Evolutionary conservation across 1,139 yeast species (phyloP).

Genomic region (Taphrina confusa): DNA sequence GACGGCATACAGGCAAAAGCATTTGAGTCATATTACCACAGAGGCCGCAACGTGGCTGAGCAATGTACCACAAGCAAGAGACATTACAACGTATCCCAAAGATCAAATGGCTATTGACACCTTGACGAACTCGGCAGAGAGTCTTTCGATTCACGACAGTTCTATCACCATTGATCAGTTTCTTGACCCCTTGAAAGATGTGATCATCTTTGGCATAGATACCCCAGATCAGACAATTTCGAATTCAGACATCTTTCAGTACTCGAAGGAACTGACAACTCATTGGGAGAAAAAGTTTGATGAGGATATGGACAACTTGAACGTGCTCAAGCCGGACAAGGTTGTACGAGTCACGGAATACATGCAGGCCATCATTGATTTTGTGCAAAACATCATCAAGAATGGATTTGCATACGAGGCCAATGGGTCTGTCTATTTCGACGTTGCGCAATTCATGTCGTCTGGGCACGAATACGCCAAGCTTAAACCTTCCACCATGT

Average conservation of each 20-base stretch:
- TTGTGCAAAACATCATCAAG: slow-evolving; percentile 68
- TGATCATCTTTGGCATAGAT: slow-evolving; percentile 74
- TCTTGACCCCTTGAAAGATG: slow-evolving; percentile 61
- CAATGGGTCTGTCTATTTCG: slow-evolving; percentile 88
- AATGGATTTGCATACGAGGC: slow-evolving; percentile 87
- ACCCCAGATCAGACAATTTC: slow-evolving; percentile 71
- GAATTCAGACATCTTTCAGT: slow-evolving; percentile 72
- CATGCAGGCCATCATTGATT: slow-evolving; percentile 83
- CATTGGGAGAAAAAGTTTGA: slow-evolving; percentile 86
- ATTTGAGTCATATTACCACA: slow-evolving; percentile 39
- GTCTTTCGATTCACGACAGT: slow-evolving; percentile 36
- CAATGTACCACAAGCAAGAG: slow-evolving; percentile 54
- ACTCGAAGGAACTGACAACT: slow-evolving; percentile 67
- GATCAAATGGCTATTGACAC: slow-evolving; percentile 82
- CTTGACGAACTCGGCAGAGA: slow-evolving; percentile 54
- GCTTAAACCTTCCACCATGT: slow-evolving; percentile 83
- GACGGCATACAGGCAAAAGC: slow-evolving; percentile 52
- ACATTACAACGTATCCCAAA: slow-evolving; percentile 67
- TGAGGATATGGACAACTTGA: slow-evolving; percentile 79
- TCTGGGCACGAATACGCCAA: slow-evolving; percentile 82
- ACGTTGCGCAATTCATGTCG: slow-evolving; percentile 76
- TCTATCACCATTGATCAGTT: slow-evolving; percentile 46
- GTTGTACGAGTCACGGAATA: slow-evolving; percentile 97
- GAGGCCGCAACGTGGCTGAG: slow-evolving; percentile 59
- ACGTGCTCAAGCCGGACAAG: slow-evolving; percentile 78